These are phyloP conservation scores for Amesomyces nigricolor DNA, from an alignment of 2,329 filamentous ascomycete species.

Conservation along the genomic window DNA sequence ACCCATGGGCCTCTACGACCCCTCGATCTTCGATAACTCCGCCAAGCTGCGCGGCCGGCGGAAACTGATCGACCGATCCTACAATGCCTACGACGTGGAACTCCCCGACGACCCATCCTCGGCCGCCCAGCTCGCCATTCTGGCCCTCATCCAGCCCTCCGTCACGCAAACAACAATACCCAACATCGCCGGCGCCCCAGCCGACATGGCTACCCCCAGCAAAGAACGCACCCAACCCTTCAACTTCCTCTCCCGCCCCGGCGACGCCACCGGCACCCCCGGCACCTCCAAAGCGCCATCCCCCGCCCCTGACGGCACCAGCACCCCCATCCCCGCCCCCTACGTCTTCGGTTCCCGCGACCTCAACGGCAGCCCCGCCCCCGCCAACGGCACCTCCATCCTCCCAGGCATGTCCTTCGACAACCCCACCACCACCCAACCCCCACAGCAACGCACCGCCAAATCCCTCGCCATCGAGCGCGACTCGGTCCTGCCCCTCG, in stretches of 20 bases:
- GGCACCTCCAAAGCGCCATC: constrained; percentile 82
- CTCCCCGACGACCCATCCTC: constrained; percentile 83
- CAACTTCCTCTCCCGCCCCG: constrained; percentile 64
- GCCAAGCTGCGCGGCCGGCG: constrained; percentile 73
- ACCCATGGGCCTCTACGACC: constrained; percentile 90
- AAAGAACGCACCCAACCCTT: constrained; percentile 62
- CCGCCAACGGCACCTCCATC: constrained; percentile 28
- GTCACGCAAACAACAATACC: constrained; percentile 41
- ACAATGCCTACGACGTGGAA: constrained; percentile 88
- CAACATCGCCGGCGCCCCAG: constrained; percentile 37
- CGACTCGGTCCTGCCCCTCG: constrained; percentile 74
- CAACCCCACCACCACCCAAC: not conserved
- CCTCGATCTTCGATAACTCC: constrained; percentile 76
- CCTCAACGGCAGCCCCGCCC: constrained; percentile 44
- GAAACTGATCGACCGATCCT: constrained; percentile 78
- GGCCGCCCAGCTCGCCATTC: constrained; percentile 67
- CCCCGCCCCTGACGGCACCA: constrained; percentile 70
- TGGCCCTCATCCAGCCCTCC: constrained; percentile 56
- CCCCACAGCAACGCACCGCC: constrained; percentile 39
- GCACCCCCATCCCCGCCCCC: constrained; percentile 58
- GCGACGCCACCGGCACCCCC: constrained; percentile 69
- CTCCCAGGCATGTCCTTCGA: constrained; percentile 17
- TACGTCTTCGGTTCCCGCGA: constrained; percentile 51
- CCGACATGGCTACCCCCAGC: constrained; percentile 52
- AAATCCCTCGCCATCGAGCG: constrained; percentile 60